Evolutionary conservation across 495 filamentous ascomycete genomes (phyloP).

Genomic region (Penicillium tannophilum): DNA sequence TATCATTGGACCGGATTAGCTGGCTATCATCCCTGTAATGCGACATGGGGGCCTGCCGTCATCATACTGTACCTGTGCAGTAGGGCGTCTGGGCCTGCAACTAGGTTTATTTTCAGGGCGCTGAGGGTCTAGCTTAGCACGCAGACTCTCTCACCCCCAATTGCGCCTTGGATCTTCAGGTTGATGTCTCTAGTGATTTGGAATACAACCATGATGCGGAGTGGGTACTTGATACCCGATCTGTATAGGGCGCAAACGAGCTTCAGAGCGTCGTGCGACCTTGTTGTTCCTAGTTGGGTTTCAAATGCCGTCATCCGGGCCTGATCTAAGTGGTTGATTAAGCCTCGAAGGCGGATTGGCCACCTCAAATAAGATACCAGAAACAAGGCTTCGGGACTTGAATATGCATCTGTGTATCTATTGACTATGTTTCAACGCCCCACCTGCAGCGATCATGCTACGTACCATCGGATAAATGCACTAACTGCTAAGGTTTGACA

Average conservation of each 20-base stretch:
- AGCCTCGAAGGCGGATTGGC: neutral
- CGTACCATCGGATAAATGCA: neutral
- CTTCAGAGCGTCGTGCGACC: neutral
- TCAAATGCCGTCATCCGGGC: slow-evolving; percentile 2
- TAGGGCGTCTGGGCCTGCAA: neutral
- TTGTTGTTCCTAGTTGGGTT: neutral
- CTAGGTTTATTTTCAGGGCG: neutral
- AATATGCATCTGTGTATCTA: neutral
- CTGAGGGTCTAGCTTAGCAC: neutral
- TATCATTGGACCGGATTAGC: slow-evolving; percentile 1
- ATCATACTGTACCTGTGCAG: slow-evolving; percentile 6
- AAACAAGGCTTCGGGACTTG: neutral
- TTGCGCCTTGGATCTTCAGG: neutral
- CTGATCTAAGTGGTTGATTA: neutral
- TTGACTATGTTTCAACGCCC: neutral
- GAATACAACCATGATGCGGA: neutral
- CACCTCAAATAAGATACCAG: no score
- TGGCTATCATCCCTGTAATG: slow-evolving; percentile 6
- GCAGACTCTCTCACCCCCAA: neutral
- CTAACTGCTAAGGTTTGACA: neutral
- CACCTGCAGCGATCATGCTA: slow-evolving; percentile 2
- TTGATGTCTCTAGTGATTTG: neutral
- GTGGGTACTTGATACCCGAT: slow-evolving; percentile 1
- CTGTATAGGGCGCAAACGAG: slow-evolving; percentile 4
- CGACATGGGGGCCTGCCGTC: slow-evolving; percentile 7